A percentile compares a stretch with the other conserved stretches of the same genome.
These are phyloP conservation scores for Fusarium sp. DNA, from an alignment of 2,329 filamentous ascomycete species.

Conservation along the genomic window DNA sequence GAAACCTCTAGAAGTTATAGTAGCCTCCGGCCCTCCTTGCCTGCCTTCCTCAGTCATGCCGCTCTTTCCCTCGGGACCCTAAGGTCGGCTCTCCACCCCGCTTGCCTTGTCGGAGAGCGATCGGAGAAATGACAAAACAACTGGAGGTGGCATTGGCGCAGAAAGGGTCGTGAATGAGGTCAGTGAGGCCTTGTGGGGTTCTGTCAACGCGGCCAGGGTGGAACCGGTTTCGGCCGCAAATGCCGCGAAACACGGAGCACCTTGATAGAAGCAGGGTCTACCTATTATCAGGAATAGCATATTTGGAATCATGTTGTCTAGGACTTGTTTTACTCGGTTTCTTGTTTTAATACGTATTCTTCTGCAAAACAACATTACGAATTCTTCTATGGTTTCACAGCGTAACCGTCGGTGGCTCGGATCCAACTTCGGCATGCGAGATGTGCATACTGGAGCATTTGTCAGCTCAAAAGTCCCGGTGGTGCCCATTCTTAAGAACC, in stretches of 20 bases:
- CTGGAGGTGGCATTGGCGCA: constrained; percentile 31
- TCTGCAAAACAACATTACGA: not conserved
- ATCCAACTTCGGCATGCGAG: constrained; percentile 38
- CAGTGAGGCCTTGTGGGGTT: constrained; percentile 41
- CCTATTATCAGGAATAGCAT: not conserved
- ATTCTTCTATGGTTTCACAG: constrained; percentile 1
- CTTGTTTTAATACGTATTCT: not conserved
- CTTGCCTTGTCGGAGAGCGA: constrained; percentile 37
- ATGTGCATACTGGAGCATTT: constrained; percentile 27
- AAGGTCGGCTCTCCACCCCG: constrained; percentile 10
- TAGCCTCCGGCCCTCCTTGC: not conserved
- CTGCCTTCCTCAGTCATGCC: constrained; percentile 17
- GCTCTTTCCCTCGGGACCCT: constrained; percentile 17
- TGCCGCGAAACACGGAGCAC: constrained; percentile 27
- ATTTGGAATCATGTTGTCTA: constrained; percentile 33
- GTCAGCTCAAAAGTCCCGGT: constrained; percentile 23
- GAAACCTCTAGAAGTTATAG: constrained; percentile 29
- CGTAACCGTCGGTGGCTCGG: constrained; percentile 22
- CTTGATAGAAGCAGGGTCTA: constrained; percentile 31
- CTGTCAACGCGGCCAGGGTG: constrained; percentile 38
- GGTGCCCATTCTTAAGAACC: not conserved
- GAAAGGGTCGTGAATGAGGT: constrained; percentile 43
- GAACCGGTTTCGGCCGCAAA: constrained; percentile 33
- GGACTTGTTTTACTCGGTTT: not conserved
- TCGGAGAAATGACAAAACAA: constrained; percentile 33